A percentile compares a stretch with the other conserved stretches of the same genome.
Conservation (phyloP, 2,329 filamentous ascomycete genomes). For the Verticillium isaacii region DNA sequence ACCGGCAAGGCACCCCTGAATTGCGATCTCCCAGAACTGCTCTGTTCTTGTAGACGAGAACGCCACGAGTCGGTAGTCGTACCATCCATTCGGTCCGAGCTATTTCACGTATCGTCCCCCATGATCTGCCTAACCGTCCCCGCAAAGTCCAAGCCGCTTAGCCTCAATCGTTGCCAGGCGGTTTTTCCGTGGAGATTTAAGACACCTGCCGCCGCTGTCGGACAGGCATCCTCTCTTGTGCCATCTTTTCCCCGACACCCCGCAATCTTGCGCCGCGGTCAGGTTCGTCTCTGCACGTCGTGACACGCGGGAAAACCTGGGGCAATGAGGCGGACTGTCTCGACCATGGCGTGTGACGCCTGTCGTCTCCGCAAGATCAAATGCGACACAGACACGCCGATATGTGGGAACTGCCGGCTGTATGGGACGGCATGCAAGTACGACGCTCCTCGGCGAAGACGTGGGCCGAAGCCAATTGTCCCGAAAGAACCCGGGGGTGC, state of each 20-base stretch:
- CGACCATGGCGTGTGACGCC: constrained; percentile 2
- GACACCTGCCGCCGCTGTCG: not conserved
- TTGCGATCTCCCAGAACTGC: not conserved
- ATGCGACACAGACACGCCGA: not conserved
- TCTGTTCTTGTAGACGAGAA: not conserved
- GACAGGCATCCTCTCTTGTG: not conserved
- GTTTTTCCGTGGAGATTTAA: not conserved
- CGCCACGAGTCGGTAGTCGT: not conserved
- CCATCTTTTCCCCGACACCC: not conserved
- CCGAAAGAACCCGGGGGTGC: no score
- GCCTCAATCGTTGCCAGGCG: no score
- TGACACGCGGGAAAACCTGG: not conserved
- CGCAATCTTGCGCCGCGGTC: not conserved
- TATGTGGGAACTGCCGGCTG: not conserved
- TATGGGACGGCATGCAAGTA: not conserved
- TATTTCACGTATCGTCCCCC: not conserved
- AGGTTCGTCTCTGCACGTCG: not conserved
- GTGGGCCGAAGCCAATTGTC: not conserved
- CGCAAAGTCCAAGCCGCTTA: not conserved
- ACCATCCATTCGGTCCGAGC: not conserved
- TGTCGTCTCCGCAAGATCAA: not conserved
- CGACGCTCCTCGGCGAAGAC: not conserved
- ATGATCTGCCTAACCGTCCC: not conserved
- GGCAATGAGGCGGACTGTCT: not conserved
- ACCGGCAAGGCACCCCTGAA: not conserved